Evolutionary conservation across 1,284 basidiomycete species (phyloP).

Genomic region (Papiliotrema nemorosa): DNA sequence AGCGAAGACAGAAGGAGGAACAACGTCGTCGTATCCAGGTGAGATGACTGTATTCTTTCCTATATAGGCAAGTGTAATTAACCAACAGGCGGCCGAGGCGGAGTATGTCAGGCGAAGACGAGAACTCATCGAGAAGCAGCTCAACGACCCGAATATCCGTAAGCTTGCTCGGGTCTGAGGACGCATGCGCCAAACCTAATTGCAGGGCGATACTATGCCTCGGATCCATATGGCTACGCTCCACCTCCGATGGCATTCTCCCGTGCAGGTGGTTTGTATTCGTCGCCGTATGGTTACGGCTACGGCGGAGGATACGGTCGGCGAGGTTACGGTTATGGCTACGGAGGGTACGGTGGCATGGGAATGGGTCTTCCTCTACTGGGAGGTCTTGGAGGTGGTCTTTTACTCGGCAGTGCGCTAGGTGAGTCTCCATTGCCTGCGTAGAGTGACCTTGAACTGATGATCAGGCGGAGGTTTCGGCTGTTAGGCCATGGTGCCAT

Average conservation of each 20-base stretch:
- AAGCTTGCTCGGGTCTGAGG: conserved; percentile 2
- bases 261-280: conserved; percentile 21
- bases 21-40: conserved; percentile 19
- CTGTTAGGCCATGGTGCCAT: no score
- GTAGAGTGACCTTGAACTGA: conserved; percentile 4
- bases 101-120: conserved; percentile 31
- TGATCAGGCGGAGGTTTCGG: conserved; percentile 11
- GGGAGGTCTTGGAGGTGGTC: conserved; percentile 33
- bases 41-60: conserved; percentile 1
- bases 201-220: conserved; percentile 20
- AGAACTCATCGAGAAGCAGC: conserved; percentile 31
- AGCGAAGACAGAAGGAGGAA: conserved; percentile 19
- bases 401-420: conserved; percentile 26
- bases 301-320: conserved; percentile 26
- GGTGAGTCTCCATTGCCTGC: conserved; percentile 6
- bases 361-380: conserved; percentile 24
- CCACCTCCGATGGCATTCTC: conserved; percentile 26
- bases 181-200: no score
- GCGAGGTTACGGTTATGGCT: conserved; percentile 17
- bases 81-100: conserved; percentile 22
- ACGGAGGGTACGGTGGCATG: conserved; percentile 15
- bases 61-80: neutral
- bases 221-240: conserved; percentile 30
- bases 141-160: conserved; percentile 32
- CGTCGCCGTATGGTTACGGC: conserved; percentile 34